Percentiles rank a stretch among this genome's conserved stretches.
Evolutionary conservation across 345 rosid species (phyloP).

Genomic region (Syzygium jambos): DNA sequence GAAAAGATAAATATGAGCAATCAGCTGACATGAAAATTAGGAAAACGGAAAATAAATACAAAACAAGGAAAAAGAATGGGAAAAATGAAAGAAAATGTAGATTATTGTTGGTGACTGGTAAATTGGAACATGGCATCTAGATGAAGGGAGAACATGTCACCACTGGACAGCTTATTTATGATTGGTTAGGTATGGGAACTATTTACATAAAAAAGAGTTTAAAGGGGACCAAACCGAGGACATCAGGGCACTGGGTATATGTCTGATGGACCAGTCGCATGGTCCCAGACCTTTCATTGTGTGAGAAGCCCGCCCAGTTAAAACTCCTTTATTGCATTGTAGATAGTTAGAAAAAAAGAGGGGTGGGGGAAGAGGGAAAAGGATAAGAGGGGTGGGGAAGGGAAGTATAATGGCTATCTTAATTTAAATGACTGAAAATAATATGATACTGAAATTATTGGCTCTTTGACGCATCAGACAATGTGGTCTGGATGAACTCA

Average conservation of each 20-base stretch:
- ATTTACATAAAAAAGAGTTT: not conserved
- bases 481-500: not conserved
- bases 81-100: not conserved
- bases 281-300: not conserved
- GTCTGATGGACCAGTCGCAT: not conserved
- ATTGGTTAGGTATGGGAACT: not conserved
- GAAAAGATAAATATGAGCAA: not conserved
- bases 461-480: not conserved
- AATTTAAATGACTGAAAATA: not conserved
- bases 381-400: not conserved
- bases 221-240: not conserved
- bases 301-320: not conserved
- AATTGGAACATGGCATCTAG: not conserved
- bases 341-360: not conserved
- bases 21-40: not conserved
- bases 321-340: not conserved
- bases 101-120: not conserved
- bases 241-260: not conserved
- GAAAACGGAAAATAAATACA: not conserved
- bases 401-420: not conserved
- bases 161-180: not conserved
- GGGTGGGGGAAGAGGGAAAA: not conserved
- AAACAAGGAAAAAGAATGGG: not conserved
- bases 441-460: not conserved
- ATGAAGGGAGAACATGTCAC: not conserved